phyloP scores from a whole-genome alignment of 2,329 filamentous ascomycete species.

The Chrysoporthe austroafricana region DNA sequence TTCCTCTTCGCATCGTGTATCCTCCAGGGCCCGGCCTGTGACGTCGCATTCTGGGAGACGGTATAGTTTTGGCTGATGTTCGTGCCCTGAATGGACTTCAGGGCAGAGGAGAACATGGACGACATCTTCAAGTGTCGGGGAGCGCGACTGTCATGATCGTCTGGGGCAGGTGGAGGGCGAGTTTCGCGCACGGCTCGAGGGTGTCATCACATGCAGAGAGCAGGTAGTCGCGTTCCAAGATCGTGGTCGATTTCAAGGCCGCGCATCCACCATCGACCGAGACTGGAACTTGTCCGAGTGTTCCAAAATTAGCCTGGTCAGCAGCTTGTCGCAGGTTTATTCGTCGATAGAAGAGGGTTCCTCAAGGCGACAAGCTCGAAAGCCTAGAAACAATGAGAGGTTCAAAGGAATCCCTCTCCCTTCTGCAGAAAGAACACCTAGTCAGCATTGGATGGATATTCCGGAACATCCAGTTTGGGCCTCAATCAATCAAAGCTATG shows the following conservation, averaged over 20 bases:
- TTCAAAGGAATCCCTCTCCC: too few relatives aligned
- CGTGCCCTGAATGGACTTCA: conserved; percentile 88
- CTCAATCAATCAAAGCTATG: conserved; percentile 6
- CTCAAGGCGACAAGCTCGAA: not conserved
- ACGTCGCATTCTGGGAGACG: conserved; percentile 74
- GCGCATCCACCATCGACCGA: not conserved
- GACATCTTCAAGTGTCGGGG: conserved; percentile 37
- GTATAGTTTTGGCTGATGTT: conserved; percentile 94
- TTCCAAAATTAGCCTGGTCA: not conserved
- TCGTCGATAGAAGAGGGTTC: not conserved
- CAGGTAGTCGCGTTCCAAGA: conserved; percentile 4
- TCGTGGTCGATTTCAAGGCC: not conserved
- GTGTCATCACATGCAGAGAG: conserved; percentile 22
- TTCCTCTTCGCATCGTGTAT: conserved; percentile 98
- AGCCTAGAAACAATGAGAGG: not conserved
- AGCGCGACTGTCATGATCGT: conserved; percentile 21
- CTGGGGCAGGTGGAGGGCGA: not conserved
- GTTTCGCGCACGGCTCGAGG: conserved; percentile 17
- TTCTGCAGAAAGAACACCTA: conserved; percentile 3
- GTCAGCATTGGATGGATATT: not conserved
- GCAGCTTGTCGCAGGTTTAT: not conserved
- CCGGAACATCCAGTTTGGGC: conserved; percentile 12
- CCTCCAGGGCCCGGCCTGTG: conserved; percentile 90
- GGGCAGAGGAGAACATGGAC: conserved; percentile 85
- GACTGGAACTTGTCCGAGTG: not conserved